These are phyloP conservation scores for Hyphodiscus sp. DNA, from an alignment of 2,329 filamentous ascomycete species.

Conservation along the genomic window DNA sequence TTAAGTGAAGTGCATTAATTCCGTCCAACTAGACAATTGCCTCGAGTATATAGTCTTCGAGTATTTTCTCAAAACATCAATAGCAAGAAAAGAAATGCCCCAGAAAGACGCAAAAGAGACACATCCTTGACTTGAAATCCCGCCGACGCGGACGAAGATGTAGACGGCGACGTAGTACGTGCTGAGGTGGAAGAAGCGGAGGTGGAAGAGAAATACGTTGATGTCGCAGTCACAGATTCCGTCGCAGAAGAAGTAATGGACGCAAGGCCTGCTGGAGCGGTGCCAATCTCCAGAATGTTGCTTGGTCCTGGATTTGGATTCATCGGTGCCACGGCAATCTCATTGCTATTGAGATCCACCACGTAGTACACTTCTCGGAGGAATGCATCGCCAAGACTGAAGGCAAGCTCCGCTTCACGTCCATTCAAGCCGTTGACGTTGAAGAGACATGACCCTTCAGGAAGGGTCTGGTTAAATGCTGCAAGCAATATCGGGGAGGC, in stretches of 20 bases:
- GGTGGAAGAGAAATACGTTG: not conserved
- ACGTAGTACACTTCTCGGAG: constrained; percentile 53
- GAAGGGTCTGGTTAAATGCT: not conserved
- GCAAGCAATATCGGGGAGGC: not conserved
- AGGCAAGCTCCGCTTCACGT: not conserved
- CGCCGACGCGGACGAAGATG: not conserved
- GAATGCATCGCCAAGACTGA: constrained; percentile 50
- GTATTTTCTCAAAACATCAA: too few relatives aligned
- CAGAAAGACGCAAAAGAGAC: not conserved
- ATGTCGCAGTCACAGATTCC: not conserved
- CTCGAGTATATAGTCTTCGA: too few relatives aligned
- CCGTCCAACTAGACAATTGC: too few relatives aligned
- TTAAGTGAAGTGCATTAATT: too few relatives aligned
- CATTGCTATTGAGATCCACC: constrained; percentile 45
- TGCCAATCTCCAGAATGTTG: constrained; percentile 40
- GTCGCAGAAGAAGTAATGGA: not conserved
- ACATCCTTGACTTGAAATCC: not conserved
- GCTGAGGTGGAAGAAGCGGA: not conserved
- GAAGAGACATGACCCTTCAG: not conserved
- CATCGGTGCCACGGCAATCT: constrained; percentile 46
- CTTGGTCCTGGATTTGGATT: constrained; percentile 41
- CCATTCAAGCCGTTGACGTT: not conserved
- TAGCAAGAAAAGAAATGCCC: not conserved
- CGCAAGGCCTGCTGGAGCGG: not conserved
- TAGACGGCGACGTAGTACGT: not conserved